Evolutionary conservation across 352 stramenopile genomes (phyloP).

Genomic region (Pilasporangium apinafurcum): DNA sequence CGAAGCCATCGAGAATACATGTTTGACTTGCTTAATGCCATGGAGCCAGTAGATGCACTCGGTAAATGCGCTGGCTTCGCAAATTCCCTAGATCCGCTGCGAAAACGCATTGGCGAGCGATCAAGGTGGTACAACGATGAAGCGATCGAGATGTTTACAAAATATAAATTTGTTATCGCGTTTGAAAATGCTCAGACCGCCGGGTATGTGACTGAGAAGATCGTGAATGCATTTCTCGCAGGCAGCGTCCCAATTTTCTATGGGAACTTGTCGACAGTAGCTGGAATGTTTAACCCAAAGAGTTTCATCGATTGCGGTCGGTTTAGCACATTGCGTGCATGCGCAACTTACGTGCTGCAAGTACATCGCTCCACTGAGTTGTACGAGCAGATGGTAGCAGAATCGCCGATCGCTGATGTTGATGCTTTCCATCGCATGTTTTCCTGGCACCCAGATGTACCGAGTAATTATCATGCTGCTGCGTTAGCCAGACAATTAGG

Average conservation of each 20-base stretch:
- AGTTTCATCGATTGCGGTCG: slow-evolving; percentile 49
- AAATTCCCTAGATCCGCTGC: background rate
- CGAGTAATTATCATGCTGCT: background rate
- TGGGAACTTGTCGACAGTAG: slow-evolving; percentile 31
- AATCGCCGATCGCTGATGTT: slow-evolving; percentile 24
- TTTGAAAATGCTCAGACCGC: slow-evolving; percentile 43
- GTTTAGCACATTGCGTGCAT: slow-evolving; percentile 30
- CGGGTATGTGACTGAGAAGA: slow-evolving; percentile 64
- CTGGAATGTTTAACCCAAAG: slow-evolving; percentile 31
- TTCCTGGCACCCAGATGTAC: slow-evolving; percentile 35
- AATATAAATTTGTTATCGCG: slow-evolving; percentile 63
- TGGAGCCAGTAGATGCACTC: slow-evolving; percentile 40
- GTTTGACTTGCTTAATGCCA: slow-evolving; percentile 31
- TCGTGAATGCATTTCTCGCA: slow-evolving; percentile 52
- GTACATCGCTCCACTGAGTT: slow-evolving; percentile 23
- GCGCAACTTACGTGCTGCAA: slow-evolving; percentile 22
- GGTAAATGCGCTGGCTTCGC: slow-evolving; percentile 24
- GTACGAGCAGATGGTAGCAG: slow-evolving; percentile 23
- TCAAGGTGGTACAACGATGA: slow-evolving; percentile 29
- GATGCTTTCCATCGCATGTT: slow-evolving; percentile 24
- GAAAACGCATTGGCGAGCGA: background rate
- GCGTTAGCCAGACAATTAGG: background rate
- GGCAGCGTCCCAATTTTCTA: slow-evolving; percentile 53
- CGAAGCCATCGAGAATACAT: slow-evolving; percentile 45
- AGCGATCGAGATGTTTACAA: slow-evolving; percentile 19